Percentiles rank a stretch among this genome's conserved stretches.
These are phyloP conservation scores for Fraxinus cuspidata DNA, from an alignment of 257 asterid species.

Conservation along the genomic window DNA sequence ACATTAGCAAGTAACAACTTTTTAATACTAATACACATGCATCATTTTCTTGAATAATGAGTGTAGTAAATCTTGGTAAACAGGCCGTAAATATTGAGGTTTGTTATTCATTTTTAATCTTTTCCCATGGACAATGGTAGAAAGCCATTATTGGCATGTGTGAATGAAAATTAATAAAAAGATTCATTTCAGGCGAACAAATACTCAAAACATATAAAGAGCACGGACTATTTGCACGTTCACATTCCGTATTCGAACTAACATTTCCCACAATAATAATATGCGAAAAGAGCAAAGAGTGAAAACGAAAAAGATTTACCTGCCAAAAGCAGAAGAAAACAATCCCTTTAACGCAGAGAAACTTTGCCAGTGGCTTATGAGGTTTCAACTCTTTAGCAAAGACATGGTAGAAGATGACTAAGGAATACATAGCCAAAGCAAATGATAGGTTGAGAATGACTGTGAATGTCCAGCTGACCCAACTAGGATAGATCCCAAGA, in stretches of 20 bases:
- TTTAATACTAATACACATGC: neutral
- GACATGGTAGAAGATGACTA: constrained; percentile 75
- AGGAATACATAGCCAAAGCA: constrained; percentile 79
- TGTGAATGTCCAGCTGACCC: constrained; percentile 85
- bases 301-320: constrained; percentile 41
- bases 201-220: neutral
- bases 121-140: neutral
- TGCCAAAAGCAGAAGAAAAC: constrained; percentile 98
- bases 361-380: constrained; percentile 85
- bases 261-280: neutral
- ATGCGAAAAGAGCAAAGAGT: neutral
- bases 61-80: neutral
- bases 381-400: constrained; percentile 85
- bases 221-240: neutral
- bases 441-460: constrained; percentile 68
- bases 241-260: neutral
- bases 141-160: neutral
- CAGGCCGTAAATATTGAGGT: neutral
- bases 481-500: constrained; percentile 72
- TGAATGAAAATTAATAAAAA: neutral
- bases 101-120: too few relatives aligned
- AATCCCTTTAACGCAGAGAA: constrained; percentile 80
- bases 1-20: neutral
- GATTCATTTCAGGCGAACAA: neutral
- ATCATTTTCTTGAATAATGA: neutral